Evolutionary conservation across 2,329 filamentous ascomycete genomes (phyloP), one percentile per base, ranked within the genome.

Genomic region (Botrytis elliptica): DNA sequence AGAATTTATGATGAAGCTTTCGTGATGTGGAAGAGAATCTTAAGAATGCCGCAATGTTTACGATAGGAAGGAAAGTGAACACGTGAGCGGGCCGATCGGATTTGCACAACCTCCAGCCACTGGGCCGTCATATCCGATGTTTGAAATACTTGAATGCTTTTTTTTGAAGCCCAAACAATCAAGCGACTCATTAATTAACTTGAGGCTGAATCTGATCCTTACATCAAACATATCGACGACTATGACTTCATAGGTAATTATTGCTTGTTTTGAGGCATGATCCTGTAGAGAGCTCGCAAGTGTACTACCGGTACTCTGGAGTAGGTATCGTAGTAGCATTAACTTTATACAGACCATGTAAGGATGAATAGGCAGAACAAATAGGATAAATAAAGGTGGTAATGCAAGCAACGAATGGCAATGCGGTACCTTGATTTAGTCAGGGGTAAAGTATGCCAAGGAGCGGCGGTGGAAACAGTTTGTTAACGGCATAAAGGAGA

Each of bases 341-440:
- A 63, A 42, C 25, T 42, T 42, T 42, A 42, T 63, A 29, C 33
- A 20, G 49, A 67, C 64, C 38, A 38, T 38, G 33, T 29, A 66
- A 66, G 44, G 64, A 52, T 46, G 25, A 38, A 64, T 42, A 42
- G 60, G n/a, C 22, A 16, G 18, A 25, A 20, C 22, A 49, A 7
- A 49, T 22, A 22, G 57, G 18, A 36, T 36, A 36, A 22, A 60
- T 36, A 60, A 60, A 65, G 18, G 42, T 12, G 14, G 42, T 36
- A 67, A 38, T 52, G 33, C 44, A 29, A 40, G n/a, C 44, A 52
- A 63, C 73, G 70, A 75, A 75, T 75, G 10, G 72, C 33, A 74
- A 59, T 25, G 68, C 73, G 63, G 75, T 76, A 64, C 74, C 75
- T 76, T 73, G 49, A 67, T 73, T 67, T 74, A 76, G 73, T 75